A percentile compares a stretch with the other conserved stretches of the same genome.
Evolutionary conservation across 1,284 basidiomycete genomes (phyloP).

Genomic region (Termitomyces sp.): DNA sequence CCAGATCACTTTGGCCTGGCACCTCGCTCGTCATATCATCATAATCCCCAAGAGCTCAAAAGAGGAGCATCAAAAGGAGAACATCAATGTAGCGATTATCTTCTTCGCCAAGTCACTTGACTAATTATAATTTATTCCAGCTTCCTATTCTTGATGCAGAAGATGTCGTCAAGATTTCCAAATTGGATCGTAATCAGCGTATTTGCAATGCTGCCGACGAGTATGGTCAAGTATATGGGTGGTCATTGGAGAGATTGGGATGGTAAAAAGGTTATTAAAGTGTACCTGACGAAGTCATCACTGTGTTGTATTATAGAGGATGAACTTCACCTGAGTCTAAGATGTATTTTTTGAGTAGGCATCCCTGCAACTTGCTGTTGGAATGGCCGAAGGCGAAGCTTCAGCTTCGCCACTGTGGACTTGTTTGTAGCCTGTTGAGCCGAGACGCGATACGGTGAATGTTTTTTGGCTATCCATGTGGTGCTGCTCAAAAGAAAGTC

Average conservation of each 20-base stretch:
- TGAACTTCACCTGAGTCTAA: too few relatives aligned
- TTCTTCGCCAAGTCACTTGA: background rate
- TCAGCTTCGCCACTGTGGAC: conserved; percentile 27
- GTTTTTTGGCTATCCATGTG: conserved; percentile 49
- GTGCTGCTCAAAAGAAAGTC: conserved; percentile 22
- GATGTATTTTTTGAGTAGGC: background rate
- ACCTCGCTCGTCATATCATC: conserved; percentile 34
- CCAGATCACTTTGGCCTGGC: conserved; percentile 44
- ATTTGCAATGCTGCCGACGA: conserved; percentile 29
- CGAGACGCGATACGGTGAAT: conserved; percentile 48
- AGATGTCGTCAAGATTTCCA: conserved; percentile 28
- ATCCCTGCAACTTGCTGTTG: background rate
- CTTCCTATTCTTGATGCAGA: conserved; percentile 26
- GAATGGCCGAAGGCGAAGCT: too few relatives aligned
- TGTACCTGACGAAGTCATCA: background rate
- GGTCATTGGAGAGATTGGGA: conserved; percentile 29
- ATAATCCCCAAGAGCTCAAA: conserved; percentile 38
- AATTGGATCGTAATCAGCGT: conserved; percentile 28
- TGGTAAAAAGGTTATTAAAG: conserved; percentile 20
- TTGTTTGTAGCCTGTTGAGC: conserved; percentile 38
- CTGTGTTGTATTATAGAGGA: too few relatives aligned
- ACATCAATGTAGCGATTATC: conserved; percentile 28
- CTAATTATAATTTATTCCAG: conserved; percentile 16
- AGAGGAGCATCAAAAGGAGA: conserved; percentile 36
- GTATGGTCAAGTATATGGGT: conserved; percentile 27